Evolutionary conservation across 306 rosid species (phyloP), one percentile per base, ranked within the genome.

Genomic region (Urtica urens): DNA sequence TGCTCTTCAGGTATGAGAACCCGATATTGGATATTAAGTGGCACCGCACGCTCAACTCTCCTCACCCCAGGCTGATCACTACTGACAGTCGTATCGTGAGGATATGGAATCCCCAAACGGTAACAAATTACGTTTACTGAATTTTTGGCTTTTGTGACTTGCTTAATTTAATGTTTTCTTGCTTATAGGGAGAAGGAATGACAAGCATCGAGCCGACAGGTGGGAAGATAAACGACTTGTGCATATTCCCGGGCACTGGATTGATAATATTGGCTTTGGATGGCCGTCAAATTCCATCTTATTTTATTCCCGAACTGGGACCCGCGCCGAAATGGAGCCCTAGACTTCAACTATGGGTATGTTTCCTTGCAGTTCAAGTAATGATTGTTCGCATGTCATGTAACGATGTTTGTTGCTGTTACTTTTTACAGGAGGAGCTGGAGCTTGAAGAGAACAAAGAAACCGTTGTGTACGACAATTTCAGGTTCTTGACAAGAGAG

Each of bases 241-340:
- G 94, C 63, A 64, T 78, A 65, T 79, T 84, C 66, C 65, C 65
- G 49, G 93, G 79, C 33, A 84, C 93, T 70, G 97, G 97, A 55
- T 71, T 90, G 72, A 78, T 90, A 62, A 53, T 90, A 33, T 72
- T 90, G 74, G 97, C 93, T 64, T 72, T 90, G 49, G 95, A 84
- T 68, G 43, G 79, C 64, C 63, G 87, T 66, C 90, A 81, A 72
- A 84, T 90, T 61, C 97, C 94, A 14, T 75, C 95, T 8, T 90
- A 79, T 72, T 84, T 90, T 66, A 54, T 90, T 38, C 97, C 97
- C 26, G 81, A 84, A 13, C 81, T 90, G 3, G 97, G 97, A 66
- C 93, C 97, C 63, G 97, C 95, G 62, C 97, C 95, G 9, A 90
- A 81, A 71, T 90, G 97, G 97, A 81, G 97, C 57, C 69, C 93